Conservation (phyloP, 305 asterid genomes). For the Striga hermonthica region DNA sequence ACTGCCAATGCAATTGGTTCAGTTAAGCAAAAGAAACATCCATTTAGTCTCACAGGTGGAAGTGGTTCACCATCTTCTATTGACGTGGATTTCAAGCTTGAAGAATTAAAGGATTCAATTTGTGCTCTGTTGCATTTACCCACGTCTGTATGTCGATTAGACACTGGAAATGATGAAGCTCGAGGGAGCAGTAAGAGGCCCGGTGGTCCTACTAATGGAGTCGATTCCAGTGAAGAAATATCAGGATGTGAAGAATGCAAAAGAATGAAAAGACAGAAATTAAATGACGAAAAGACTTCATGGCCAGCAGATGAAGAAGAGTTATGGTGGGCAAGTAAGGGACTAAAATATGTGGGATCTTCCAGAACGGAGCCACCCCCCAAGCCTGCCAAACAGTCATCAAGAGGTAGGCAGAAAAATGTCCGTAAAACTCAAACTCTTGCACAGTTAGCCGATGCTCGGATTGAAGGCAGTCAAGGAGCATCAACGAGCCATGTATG, state of each 20-base stretch:
- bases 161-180: slow-evolving; percentile 55
- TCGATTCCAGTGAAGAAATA: slow-evolving; percentile 64
- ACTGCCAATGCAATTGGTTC: slow-evolving; percentile 37
- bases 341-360: slow-evolving; percentile 63
- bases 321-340: slow-evolving; percentile 86
- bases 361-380: slow-evolving; percentile 79
- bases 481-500: slow-evolving; percentile 96
- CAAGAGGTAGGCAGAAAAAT: slow-evolving; percentile 86
- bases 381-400: slow-evolving; percentile 75
- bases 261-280: slow-evolving; percentile 75
- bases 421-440: slow-evolving; percentile 93
- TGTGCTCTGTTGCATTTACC: slow-evolving; percentile 67
- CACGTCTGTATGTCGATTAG: slow-evolving; percentile 37
- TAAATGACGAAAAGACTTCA: slow-evolving; percentile 68
- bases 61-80: slow-evolving; percentile 41
- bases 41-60: slow-evolving; percentile 33
- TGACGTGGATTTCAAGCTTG: slow-evolving; percentile 52
- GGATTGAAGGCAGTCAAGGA: slow-evolving; percentile 98
- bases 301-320: slow-evolving; percentile 73
- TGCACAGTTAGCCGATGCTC: slow-evolving; percentile 90
- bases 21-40: slow-evolving; percentile 41
- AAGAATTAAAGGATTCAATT: slow-evolving; percentile 69
- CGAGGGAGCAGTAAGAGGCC: slow-evolving; percentile 52
- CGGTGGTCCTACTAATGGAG: slow-evolving; percentile 43
- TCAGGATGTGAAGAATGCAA: slow-evolving; percentile 96